Conservation (phyloP, 2,329 filamentous ascomycete genomes). For the Lizonia empirigonia region DNA sequence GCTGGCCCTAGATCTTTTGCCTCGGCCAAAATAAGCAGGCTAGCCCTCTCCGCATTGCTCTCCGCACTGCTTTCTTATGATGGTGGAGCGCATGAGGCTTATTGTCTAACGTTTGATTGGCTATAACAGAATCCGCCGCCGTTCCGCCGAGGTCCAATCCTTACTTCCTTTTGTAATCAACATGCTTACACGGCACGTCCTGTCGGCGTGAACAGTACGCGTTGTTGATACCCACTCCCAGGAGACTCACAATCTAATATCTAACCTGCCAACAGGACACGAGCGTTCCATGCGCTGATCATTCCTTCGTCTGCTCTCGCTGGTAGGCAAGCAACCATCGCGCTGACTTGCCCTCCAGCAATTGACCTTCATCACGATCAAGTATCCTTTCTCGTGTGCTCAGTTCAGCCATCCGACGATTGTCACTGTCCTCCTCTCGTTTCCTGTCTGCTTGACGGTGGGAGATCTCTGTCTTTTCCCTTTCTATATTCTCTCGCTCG, state of each 20-base stretch:
- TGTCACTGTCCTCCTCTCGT: not conserved
- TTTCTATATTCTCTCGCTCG: not conserved
- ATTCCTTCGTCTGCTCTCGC: not conserved
- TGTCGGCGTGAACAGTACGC: no score
- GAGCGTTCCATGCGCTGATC: not conserved
- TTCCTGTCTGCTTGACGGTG: not conserved
- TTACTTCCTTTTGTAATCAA: no score
- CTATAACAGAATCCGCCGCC: no score
- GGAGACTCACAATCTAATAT: no score
- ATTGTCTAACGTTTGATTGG: constrained; percentile 7
- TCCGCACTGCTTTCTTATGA: no score
- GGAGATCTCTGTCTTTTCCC: not conserved
- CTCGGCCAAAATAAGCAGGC: constrained; percentile 24
- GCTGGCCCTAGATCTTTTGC: constrained; percentile 15
- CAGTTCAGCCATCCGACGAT: not conserved
- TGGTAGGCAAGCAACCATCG: not conserved
- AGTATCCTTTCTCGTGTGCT: not conserved
- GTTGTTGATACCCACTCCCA: no score
- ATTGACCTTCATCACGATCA: not conserved
- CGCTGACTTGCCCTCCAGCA: not conserved
- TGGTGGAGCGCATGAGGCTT: constrained; percentile 26
- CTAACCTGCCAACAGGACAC: not conserved
- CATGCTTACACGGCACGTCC: no score
- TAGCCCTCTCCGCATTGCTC: constrained; percentile 24
- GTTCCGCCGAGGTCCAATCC: no score